These are phyloP conservation scores for Boletellus ananiceps DNA, from an alignment of 768 basidiomycete genomes.

Conservation along the genomic window DNA sequence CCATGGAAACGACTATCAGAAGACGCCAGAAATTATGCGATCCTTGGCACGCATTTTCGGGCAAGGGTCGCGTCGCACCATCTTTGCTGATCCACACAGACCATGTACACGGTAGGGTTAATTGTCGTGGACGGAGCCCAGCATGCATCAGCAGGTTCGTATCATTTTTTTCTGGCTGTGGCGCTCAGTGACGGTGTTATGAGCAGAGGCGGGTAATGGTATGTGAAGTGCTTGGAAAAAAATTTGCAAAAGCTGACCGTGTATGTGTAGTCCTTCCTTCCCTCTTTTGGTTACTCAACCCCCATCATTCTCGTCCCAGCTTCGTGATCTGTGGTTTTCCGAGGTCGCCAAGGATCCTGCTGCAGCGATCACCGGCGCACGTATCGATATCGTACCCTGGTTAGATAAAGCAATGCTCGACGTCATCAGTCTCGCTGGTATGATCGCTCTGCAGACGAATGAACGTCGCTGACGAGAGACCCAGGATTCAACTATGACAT, in stretches of 20 bases:
- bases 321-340: neutral
- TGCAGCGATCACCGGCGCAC: neutral
- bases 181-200: neutral
- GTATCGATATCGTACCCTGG: neutral
- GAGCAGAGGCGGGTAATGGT: neutral
- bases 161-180: neutral
- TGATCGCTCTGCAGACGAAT: neutral
- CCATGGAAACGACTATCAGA: constrained; percentile 51
- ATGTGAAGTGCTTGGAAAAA: neutral
- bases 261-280: neutral
- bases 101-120: neutral
- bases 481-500: neutral
- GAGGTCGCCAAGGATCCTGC: neutral
- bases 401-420: neutral
- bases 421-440: neutral
- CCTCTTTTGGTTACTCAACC: too few species aligned
- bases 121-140: neutral
- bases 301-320: neutral
- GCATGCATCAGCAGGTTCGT: neutral
- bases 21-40: constrained; percentile 16
- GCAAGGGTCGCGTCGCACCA: too few species aligned
- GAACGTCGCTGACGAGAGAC: neutral
- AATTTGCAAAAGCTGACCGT: neutral
- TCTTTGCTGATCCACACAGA: too few species aligned
- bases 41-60: neutral